phyloP scores from a whole-genome alignment of 768 basidiomycete species.

The Royoungia palumana region DNA sequence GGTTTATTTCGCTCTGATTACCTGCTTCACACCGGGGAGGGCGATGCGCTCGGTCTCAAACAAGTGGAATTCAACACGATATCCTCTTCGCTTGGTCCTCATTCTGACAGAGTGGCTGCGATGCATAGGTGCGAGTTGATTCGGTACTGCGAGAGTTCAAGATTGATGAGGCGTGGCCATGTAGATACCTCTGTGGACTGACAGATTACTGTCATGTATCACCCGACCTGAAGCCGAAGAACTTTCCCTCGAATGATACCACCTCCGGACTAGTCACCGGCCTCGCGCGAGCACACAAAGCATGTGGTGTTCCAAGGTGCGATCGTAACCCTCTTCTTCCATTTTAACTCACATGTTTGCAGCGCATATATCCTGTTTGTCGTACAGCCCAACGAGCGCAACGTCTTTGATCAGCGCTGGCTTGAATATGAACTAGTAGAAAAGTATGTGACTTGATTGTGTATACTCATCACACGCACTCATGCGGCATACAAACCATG shows the following conservation, averaged over 20 bases:
- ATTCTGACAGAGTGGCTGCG: slow-evolving; percentile 64
- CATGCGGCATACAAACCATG: not conserved
- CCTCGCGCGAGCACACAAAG: slow-evolving; percentile 73
- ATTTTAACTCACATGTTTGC: not conserved
- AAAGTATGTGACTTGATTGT: slow-evolving; percentile 43
- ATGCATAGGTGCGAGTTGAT: slow-evolving; percentile 72
- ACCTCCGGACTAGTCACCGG: slow-evolving; percentile 68
- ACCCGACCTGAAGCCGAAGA: slow-evolving; percentile 46
- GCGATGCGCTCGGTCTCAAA: slow-evolving; percentile 51
- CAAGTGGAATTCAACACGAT: slow-evolving; percentile 99
- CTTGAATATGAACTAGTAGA: slow-evolving; percentile 86
- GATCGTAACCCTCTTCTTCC: slow-evolving; percentile 5
- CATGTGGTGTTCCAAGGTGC: slow-evolving; percentile 59
- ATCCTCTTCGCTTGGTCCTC: slow-evolving; percentile 81
- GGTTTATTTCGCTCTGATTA: slow-evolving; percentile 96
- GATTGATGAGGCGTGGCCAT: not conserved
- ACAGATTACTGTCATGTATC: slow-evolving; percentile 68
- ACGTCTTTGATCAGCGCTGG: slow-evolving; percentile 90
- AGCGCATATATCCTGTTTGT: slow-evolving; percentile 77
- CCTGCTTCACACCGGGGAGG: slow-evolving; percentile 61
- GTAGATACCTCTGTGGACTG: slow-evolving; percentile 62
- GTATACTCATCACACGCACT: not conserved
- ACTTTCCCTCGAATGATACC: slow-evolving; percentile 74
- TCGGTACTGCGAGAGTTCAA: not conserved
- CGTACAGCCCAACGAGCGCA: slow-evolving; percentile 84